phyloP scores from a whole-genome alignment of 495 filamentous ascomycete species.

The Xylaria scruposa region DNA sequence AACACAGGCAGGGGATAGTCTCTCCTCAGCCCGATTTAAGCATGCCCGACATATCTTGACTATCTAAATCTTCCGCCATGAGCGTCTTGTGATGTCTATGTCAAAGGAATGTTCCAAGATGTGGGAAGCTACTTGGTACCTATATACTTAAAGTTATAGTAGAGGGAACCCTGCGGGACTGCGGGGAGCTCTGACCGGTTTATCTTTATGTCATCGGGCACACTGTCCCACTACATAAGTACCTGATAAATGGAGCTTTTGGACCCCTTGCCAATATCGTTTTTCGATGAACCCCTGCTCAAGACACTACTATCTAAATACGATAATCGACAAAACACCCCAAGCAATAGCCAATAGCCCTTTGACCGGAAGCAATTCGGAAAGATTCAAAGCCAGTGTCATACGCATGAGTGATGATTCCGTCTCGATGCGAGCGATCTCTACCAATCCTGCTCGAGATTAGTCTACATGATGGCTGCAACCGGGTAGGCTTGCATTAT shows the following conservation, averaged over 20 bases:
- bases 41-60: neutral
- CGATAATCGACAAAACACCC: neutral
- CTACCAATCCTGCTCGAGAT: no score
- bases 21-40: neutral
- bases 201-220: constrained; percentile 6
- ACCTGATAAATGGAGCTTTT: neutral
- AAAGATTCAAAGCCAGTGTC: neutral
- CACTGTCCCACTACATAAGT: neutral
- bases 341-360: no score
- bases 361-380: no score
- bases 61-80: neutral
- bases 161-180: neutral
- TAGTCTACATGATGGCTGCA: neutral
- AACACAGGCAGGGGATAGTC: neutral
- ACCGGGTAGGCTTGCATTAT: neutral
- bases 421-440: neutral
- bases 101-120: neutral
- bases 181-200: neutral
- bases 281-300: neutral
- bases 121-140: neutral
- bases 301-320: no score
- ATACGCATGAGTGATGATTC: neutral
- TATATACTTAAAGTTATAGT: neutral
- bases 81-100: neutral
- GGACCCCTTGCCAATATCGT: neutral